Evolutionary conservation across 73 alveolate species (phyloP).

Genomic region (Paramecium tetraurelia): DNA sequence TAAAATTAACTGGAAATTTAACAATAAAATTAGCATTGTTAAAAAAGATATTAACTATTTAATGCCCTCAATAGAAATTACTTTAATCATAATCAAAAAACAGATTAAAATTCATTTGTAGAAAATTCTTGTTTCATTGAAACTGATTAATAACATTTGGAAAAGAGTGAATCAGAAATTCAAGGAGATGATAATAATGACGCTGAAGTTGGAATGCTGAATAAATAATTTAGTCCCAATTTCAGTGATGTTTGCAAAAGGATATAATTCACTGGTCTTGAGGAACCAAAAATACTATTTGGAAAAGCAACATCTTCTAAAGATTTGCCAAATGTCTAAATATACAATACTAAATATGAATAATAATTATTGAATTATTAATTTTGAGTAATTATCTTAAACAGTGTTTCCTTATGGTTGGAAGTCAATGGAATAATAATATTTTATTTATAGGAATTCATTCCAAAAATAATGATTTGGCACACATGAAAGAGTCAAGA

Average conservation of each 20-base stretch:
- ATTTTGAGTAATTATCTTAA: background rate
- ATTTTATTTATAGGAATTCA: background rate
- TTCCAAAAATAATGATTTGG: background rate
- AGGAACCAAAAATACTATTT: background rate
- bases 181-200: background rate
- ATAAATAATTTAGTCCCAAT: slow-evolving; percentile 12
- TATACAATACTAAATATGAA: background rate
- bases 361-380: background rate
- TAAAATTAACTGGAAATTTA: slow-evolving; percentile 5
- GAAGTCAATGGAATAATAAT: background rate
- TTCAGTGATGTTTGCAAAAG: slow-evolving; percentile 4
- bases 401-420: background rate
- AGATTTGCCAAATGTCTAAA: background rate
- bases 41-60: background rate
- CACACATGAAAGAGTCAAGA: background rate
- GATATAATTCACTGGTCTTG: background rate
- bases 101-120: background rate
- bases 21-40: background rate
- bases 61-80: background rate
- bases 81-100: background rate
- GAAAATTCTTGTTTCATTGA: background rate
- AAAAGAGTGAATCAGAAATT: background rate
- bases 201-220: background rate
- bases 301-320: background rate
- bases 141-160: background rate